Percentiles rank a stretch among this genome's conserved stretches.
phyloP scores from a whole-genome alignment of 2,329 filamentous ascomycete species.

The Epichloe amarillans region DNA sequence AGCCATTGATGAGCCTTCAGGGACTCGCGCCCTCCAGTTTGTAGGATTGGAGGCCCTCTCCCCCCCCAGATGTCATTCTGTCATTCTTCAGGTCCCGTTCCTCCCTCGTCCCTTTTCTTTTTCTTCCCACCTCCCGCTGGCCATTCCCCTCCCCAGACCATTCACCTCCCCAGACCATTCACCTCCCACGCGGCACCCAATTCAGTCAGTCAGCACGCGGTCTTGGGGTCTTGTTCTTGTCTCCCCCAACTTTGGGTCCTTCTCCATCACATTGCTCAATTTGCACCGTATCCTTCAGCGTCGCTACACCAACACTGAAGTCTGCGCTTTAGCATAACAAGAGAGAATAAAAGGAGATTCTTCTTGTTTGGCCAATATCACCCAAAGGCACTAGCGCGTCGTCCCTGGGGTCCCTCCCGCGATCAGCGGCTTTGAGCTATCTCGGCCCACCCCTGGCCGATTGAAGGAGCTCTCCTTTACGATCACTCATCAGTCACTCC shows the following conservation, averaged over 20 bases:
- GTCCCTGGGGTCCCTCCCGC: constrained; percentile 19
- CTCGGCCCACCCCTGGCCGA: constrained; percentile 9
- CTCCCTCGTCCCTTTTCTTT: neutral
- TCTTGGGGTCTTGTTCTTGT: too few species aligned
- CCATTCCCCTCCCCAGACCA: neutral
- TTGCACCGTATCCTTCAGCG: neutral
- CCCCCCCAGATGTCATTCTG: neutral
- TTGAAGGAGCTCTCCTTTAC: constrained; percentile 13
- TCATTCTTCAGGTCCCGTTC: constrained; percentile 2
- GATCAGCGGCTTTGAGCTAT: constrained; percentile 20
- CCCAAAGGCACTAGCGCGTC: constrained; percentile 12
- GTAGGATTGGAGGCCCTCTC: neutral
- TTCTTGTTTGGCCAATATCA: constrained; percentile 1
- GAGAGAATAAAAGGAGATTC: neutral
- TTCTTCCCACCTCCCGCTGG: neutral
- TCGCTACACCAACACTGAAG: neutral
- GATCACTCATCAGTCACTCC: constrained; percentile 25
- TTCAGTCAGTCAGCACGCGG: too few species aligned
- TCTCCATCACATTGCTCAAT: neutral
- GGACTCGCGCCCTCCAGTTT: neutral
- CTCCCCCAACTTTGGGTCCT: too few species aligned
- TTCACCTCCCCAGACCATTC: neutral
- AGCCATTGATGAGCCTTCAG: neutral
- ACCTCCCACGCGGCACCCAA: neutral
- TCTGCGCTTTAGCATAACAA: neutral